Base-by-base conservation (phyloP, 208 protist genomes). In the Hexamita inflata region DNA sequence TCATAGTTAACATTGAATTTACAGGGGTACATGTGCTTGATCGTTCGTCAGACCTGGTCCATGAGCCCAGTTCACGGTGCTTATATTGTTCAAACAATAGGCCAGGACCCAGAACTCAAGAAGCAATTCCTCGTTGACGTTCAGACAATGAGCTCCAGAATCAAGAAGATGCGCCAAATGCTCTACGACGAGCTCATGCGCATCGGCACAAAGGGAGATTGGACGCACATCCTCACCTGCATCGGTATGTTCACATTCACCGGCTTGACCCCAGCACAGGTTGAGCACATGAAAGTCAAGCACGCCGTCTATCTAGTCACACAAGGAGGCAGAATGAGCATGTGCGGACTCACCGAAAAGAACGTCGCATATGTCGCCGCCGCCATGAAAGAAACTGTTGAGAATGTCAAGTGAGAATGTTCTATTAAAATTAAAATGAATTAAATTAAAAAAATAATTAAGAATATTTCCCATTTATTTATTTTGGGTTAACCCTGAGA, bases 191-290 rank as follows among this genome's bases (percentile, higher is more conserved):
- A 4, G 15, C 70, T 80, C 34, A 35, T 58, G 0, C 4, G 41
- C 0, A 29, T 49, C 45, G 74, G 49, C 13, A 32, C 1, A 15
- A 1, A 0, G 1, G 38, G 61, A 1, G 28, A 39, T 0, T 81
- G 78, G 78, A 42, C 57, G 1, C 78, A 81, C 34, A 62, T 81
- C 13, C 19, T 66, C 2, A 62, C 45, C 9, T 39, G 15, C 19
- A 42, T 58, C 29, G 79, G 79, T 59, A 82, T 82, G 79, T 82
- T 82, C 57, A 64, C 76, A 26, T 82, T 58, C 35, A 82, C 79
- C 26, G 79, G 79, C 29, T 45, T 82, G 1, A 77, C 76, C 29
- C 49, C 73, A 30, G 49, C 11, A 0, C 77, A 80, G 11, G 73
- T 76, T 24, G 0, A 39, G 1, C 24, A 75, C 2, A 9, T 79